These are phyloP conservation scores for Tulasnella sp. DNA, from an alignment of 768 basidiomycete genomes.

Conservation along the genomic window DNA sequence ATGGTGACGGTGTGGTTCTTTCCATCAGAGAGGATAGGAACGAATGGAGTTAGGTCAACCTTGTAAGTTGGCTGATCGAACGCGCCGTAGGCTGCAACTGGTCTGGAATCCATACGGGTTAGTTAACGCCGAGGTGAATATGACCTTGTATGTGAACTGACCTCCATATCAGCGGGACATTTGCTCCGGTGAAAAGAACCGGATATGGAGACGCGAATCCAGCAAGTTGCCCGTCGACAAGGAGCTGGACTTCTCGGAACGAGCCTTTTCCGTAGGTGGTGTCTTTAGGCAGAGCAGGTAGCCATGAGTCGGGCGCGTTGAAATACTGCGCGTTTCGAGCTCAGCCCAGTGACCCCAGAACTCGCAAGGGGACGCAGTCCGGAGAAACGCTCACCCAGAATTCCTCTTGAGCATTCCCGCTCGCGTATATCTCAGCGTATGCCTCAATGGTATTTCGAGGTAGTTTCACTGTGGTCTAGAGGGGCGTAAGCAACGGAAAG, in stretches of 20 bases:
- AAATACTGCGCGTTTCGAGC: too few species aligned
- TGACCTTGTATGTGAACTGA: conserved; percentile 20
- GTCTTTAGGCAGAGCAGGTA: conserved; percentile 40
- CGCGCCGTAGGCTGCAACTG: conserved; percentile 66
- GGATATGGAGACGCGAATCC: conserved; percentile 48
- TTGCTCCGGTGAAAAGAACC: conserved; percentile 58
- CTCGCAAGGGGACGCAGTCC: too few species aligned
- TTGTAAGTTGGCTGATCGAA: conserved; percentile 69
- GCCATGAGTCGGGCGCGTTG: conserved; percentile 51
- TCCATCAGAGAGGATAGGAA: conserved; percentile 55
- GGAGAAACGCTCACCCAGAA: conserved; percentile 49
- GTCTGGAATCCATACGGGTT: conserved; percentile 28
- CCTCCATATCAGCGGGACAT: conserved; percentile 61
- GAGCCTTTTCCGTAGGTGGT: conserved; percentile 41
- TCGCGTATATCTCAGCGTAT: conserved; percentile 62
- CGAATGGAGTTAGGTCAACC: conserved; percentile 66
- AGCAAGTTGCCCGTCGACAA: conserved; percentile 45
- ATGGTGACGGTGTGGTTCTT: conserved; percentile 59
- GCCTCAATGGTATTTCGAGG: conserved; percentile 57
- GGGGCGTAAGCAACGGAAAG: background rate
- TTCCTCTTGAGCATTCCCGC: conserved; percentile 53
- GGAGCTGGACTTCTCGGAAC: conserved; percentile 49
- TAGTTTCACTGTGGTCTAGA: conserved; percentile 54
- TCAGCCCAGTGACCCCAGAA: background rate
- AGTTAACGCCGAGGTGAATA: background rate